Base-by-base conservation (phyloP, 768 basidiomycete genomes). In the Panaeolus papilionaceus region DNA sequence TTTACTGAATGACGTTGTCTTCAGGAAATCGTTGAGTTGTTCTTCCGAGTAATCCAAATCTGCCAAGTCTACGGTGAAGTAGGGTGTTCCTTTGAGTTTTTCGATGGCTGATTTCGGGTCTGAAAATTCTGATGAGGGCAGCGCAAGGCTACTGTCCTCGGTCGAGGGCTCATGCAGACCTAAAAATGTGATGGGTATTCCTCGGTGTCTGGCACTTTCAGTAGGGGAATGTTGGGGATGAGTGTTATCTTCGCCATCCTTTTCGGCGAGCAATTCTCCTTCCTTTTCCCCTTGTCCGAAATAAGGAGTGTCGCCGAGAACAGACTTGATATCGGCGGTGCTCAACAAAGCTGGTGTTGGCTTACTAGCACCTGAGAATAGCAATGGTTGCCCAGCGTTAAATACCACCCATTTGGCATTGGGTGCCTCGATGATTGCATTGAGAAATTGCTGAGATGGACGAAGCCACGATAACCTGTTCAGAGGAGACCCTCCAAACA, bases 381-480 rank as follows among this genome's bases (percentile, higher is more conserved):
- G 77, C 65, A 96, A 86, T 11, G 92, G 93, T 74, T 91, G 84
- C 2, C 92, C 91, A 33, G 80, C 79, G 63, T 90, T 89, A 82
- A 95, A 93, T 18, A 96, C 70, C 47, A 97, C 75, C 91, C 96
- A 98, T 58, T 85, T 83, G 0, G 95, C 86, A 3, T 86, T 75
- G 0, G 88, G 85, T 12, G 87, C 82, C 16, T 74, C 76, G 42
- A 91, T 79, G 71, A 95, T 83, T 20, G 89, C 83, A 67, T 94
- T 93, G 61, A 98, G 84, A 78, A 96, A 94, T 8, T 85, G 76
- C 37, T 88, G 86, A 14, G 92, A 94, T 3, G 88, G 78, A 33
- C 94, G 85, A 40, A 96, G 83, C 89, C 95, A 95, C 1, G 92
- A 89, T 20, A 95, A 83, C 16, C 94, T 89, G 76, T 94, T 94